Percentiles rank a stretch among this genome's conserved stretches.
phyloP scores from a whole-genome alignment of 139 green algal species.

The Chlamydomonas sphaeroides region DNA sequence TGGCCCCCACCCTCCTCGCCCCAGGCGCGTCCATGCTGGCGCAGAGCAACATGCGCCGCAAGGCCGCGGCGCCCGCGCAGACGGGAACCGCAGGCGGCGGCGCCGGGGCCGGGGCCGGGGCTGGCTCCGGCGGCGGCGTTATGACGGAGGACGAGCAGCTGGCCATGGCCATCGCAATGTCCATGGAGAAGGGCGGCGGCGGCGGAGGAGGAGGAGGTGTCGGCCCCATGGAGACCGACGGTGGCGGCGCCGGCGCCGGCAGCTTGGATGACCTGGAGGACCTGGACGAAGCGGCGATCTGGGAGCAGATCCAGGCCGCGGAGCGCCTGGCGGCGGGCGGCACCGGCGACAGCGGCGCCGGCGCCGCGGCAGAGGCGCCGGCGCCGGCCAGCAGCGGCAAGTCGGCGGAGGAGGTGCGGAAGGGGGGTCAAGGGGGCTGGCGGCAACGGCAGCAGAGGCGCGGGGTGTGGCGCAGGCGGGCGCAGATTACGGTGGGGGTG shows the following conservation, averaged over 20 bases:
- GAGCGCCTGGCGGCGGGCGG: too few relatives aligned
- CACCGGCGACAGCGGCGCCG: too few relatives aligned
- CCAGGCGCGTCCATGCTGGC: conserved; percentile 56
- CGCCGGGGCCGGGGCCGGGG: neutral
- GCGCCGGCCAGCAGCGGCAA: neutral
- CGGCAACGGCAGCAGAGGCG: too few relatives aligned
- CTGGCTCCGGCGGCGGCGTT: neutral
- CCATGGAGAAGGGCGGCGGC: conserved; percentile 46
- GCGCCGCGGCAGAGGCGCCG: neutral
- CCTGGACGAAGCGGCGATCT: conserved; percentile 51
- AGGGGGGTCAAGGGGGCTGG: too few relatives aligned
- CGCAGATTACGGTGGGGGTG: too few relatives aligned
- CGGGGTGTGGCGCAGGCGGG: too few relatives aligned
- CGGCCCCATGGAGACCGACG: neutral
- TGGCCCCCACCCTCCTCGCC: too few relatives aligned
- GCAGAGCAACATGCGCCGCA: conserved; percentile 48
- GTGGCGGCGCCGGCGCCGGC: too few relatives aligned
- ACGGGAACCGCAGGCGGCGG: neutral
- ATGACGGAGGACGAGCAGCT: conserved; percentile 79
- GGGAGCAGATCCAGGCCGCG: conserved; percentile 37
- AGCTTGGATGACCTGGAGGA: conserved; percentile 13
- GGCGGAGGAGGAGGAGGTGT: neutral
- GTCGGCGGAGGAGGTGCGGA: conserved; percentile 25
- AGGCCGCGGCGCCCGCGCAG: conserved; percentile 5
- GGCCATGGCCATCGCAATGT: conserved; percentile 70